These are phyloP conservation scores for Cytospora piceicola DNA, from an alignment of 2,329 filamentous ascomycete species.

Conservation along the genomic window DNA sequence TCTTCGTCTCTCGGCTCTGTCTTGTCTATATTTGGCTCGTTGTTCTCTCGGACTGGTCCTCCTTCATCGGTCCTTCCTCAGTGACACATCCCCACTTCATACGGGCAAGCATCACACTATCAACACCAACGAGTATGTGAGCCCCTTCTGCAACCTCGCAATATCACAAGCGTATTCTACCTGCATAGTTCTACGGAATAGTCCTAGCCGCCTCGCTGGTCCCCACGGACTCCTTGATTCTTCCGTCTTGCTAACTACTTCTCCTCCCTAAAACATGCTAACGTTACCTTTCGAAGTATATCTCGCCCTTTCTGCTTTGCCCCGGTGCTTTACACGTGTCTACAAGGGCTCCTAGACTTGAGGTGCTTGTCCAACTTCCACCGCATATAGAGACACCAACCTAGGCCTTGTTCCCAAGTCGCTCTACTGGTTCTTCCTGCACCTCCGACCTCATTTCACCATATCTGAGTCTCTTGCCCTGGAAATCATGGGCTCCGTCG, in stretches of 20 bases:
- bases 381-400: neutral
- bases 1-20: neutral
- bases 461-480: neutral
- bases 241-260: neutral
- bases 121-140: neutral
- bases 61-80: neutral
- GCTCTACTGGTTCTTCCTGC: neutral
- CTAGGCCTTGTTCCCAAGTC: neutral
- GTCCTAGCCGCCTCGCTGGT: neutral
- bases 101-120: neutral
- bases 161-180: neutral
- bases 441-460: neutral
- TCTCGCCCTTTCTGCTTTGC: neutral
- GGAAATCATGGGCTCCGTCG: conserved; percentile 36
- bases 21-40: neutral
- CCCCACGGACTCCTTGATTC: neutral
- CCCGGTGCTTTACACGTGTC: no score
- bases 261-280: neutral
- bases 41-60: neutral
- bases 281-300: neutral
- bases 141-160: neutral
- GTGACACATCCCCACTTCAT: neutral
- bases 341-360: neutral
- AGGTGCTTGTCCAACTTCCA: neutral
- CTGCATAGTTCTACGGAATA: no score